These are phyloP conservation scores for Hypericum androsaemum DNA, from an alignment of 345 rosid species.

Conservation along the genomic window DNA sequence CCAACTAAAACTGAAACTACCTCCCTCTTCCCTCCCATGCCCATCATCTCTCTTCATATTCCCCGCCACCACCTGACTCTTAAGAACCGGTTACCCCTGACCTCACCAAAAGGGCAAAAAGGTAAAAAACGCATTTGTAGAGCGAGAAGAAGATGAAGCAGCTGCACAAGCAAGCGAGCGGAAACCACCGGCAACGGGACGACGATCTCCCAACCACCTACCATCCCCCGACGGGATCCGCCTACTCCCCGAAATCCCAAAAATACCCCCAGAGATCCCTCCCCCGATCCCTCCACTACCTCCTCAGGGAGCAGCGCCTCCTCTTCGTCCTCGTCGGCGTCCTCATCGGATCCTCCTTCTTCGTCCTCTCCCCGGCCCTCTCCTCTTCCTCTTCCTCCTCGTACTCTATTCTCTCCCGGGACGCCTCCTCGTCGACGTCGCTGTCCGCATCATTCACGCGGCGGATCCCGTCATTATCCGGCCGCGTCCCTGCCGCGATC, in stretches of 20 bases:
- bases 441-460: conserved; percentile 23
- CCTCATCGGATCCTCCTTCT: conserved; percentile 46
- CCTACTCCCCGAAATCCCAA: conserved; percentile 60
- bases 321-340: conserved; percentile 50
- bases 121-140: no score
- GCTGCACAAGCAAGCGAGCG: conserved; percentile 68
- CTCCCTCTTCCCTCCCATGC: no score
- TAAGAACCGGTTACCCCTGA: no score
- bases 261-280: conserved; percentile 56
- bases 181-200: conserved; percentile 41
- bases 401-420: conserved; percentile 14
- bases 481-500: conserved; percentile 45
- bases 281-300: conserved; percentile 29
- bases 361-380: conserved; percentile 36
- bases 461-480: not conserved
- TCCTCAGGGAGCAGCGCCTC: conserved; percentile 43
- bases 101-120: no score
- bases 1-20: no score
- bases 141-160: conserved; percentile 57
- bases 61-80: no score
- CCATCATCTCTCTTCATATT: no score
- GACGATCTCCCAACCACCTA: conserved; percentile 41
- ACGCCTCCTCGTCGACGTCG: conserved; percentile 12
- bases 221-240: conserved; percentile 29
- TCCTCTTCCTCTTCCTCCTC: conserved; percentile 2